Evolutionary conservation across 306 rosid genomes (phyloP).

Genomic region (Carpinus viminea): DNA sequence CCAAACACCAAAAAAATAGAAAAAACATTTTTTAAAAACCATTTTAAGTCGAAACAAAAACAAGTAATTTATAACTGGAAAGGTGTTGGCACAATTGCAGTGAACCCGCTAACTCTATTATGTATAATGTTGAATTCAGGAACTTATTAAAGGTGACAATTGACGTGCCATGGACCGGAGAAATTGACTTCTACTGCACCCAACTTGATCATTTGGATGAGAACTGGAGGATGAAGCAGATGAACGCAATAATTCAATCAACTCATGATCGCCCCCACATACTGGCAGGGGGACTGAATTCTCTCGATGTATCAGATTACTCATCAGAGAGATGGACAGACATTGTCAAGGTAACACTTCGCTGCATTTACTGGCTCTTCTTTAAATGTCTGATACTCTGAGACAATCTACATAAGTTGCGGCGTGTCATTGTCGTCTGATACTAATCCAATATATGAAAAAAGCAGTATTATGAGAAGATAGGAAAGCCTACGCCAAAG

Average conservation of each 20-base stretch:
- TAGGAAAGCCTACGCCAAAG: constrained; percentile 83
- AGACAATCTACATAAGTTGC: not conserved
- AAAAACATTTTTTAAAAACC: too few species aligned
- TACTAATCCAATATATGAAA: not conserved
- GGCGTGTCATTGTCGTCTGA: not conserved
- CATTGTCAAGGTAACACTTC: constrained; percentile 55
- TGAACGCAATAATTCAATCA: constrained; percentile 59
- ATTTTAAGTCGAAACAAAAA: too few species aligned
- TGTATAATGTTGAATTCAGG: constrained; percentile 37
- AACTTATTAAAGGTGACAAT: constrained; percentile 77
- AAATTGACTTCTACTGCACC: constrained; percentile 71
- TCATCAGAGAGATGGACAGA: constrained; percentile 76
- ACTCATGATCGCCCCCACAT: constrained; percentile 74
- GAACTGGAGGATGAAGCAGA: constrained; percentile 92
- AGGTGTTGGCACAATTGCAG: not conserved
- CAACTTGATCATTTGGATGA: constrained; percentile 93
- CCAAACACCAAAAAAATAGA: too few species aligned
- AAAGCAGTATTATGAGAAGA: constrained; percentile 74
- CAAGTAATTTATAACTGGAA: not conserved
- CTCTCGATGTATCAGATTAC: constrained; percentile 66
- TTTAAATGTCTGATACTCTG: not conserved
- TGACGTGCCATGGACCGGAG: constrained; percentile 84
- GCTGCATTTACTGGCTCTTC: not conserved
- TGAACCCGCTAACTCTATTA: constrained; percentile 1
- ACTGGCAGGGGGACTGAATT: constrained; percentile 80